Conservation (phyloP, 2,329 filamentous ascomycete genomes). For the Diplodia scrobiculata region DNA sequence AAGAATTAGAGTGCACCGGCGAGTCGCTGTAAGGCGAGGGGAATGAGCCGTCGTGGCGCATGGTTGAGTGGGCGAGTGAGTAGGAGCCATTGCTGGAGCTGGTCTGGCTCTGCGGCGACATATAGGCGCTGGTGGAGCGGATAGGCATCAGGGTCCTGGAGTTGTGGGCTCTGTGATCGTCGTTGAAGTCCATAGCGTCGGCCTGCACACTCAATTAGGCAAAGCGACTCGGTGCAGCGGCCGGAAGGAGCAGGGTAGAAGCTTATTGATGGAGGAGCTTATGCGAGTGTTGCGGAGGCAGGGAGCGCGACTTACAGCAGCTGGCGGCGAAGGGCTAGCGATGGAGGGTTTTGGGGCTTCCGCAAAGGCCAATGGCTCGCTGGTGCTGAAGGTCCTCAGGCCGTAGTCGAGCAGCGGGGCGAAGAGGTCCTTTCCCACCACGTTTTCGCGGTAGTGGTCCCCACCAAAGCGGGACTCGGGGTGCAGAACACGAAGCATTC, state of each 20-base stretch:
- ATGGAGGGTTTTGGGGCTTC: conserved; percentile 1
- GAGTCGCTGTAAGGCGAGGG: conserved; percentile 20
- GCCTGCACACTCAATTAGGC: conserved; percentile 26
- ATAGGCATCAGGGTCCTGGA: conserved; percentile 24
- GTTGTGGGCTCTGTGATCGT: conserved; percentile 25
- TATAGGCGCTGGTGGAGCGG: conserved; percentile 18
- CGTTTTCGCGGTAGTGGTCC: conserved; percentile 28
- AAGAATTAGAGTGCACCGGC: conserved; percentile 13
- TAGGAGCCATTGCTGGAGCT: conserved; percentile 23
- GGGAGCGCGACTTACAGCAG: conserved; percentile 27
- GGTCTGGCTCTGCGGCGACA: conserved; percentile 18
- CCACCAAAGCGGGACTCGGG: conserved; percentile 28
- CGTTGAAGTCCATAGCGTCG: conserved; percentile 26
- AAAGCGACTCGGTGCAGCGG: conserved; percentile 23
- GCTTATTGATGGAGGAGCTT: conserved; percentile 27
- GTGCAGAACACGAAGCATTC: conserved; percentile 28
- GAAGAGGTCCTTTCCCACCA: conserved; percentile 27
- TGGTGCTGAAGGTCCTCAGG: conserved; percentile 8
- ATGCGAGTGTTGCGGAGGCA: conserved; percentile 24
- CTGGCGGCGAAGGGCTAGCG: conserved; percentile 10
- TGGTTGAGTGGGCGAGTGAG: background rate
- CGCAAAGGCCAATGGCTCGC: conserved; percentile 9
- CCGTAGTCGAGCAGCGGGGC: conserved; percentile 17
- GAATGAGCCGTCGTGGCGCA: conserved; percentile 25
- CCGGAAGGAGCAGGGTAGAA: conserved; percentile 26